Evolutionary conservation across 1,139 yeast genomes (phyloP).

Genomic region (Magnusiomyces ingens): DNA sequence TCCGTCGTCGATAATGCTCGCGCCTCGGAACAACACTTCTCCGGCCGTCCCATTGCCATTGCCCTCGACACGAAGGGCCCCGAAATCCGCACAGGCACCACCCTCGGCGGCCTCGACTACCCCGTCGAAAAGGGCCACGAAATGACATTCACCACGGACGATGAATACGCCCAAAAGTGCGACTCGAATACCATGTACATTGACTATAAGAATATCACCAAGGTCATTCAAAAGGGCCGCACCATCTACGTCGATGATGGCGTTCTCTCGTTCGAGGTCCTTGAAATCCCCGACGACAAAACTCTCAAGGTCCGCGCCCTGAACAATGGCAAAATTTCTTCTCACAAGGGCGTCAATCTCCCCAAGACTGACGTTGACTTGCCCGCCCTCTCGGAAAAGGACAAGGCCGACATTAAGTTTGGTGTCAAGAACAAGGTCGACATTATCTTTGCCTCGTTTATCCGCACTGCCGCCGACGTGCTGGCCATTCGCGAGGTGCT

Average conservation of each 20-base stretch:
- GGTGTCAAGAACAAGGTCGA: slow-evolving; percentile 97
- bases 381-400: slow-evolving; percentile 97
- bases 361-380: slow-evolving; percentile 99
- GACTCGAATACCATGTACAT: slow-evolving; percentile 78
- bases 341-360: slow-evolving; percentile 98
- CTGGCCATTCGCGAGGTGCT: slow-evolving; percentile 84
- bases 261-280: slow-evolving; percentile 89
- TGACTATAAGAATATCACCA: slow-evolving; percentile 94
- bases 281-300: slow-evolving; percentile 67
- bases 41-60: slow-evolving; percentile 96
- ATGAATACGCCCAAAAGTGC: slow-evolving; percentile 59
- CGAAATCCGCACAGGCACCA: slow-evolving; percentile 97
- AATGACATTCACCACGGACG: slow-evolving; percentile 91
- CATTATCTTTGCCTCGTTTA: slow-evolving; percentile 97
- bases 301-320: slow-evolving; percentile 82
- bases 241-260: slow-evolving; percentile 96
- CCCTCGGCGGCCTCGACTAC: slow-evolving; percentile 68
- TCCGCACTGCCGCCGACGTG: slow-evolving; percentile 90
- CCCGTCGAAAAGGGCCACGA: slow-evolving; percentile 82
- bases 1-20: slow-evolving; percentile 93
- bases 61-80: slow-evolving; percentile 99
- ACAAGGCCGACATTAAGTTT: slow-evolving; percentile 78
- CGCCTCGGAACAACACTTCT: slow-evolving; percentile 81
- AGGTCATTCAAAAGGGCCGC: slow-evolving; percentile 81
- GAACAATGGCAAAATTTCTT: slow-evolving; percentile 91